Evolutionary conservation across 768 basidiomycete genomes (phyloP).

Genomic region (Termitomyces sp.): DNA sequence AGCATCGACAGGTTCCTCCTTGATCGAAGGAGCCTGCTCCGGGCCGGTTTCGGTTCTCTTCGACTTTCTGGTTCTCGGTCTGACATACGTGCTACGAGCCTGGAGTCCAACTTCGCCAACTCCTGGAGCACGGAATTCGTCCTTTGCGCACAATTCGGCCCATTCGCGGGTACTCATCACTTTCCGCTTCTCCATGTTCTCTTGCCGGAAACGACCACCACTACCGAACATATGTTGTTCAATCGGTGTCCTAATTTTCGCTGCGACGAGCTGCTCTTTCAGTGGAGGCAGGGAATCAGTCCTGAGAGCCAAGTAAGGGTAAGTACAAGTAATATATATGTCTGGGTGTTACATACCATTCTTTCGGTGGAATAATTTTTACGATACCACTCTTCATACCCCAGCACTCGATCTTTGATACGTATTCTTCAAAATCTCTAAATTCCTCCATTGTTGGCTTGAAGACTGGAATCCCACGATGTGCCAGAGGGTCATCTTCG

Average conservation of each 20-base stretch:
- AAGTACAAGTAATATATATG: neutral
- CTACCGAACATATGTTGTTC: slow-evolving; percentile 90
- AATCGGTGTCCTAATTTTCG: slow-evolving; percentile 87
- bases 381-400: slow-evolving; percentile 89
- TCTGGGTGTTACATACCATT: slow-evolving; percentile 56
- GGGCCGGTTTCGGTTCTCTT: slow-evolving; percentile 43
- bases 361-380: slow-evolving; percentile 92
- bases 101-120: slow-evolving; percentile 62
- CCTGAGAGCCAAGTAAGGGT: slow-evolving; percentile 36
- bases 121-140: slow-evolving; percentile 74
- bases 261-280: slow-evolving; percentile 60
- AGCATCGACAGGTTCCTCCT: slow-evolving; percentile 45
- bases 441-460: slow-evolving; percentile 92
- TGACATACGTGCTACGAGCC: slow-evolving; percentile 33
- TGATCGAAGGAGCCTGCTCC: slow-evolving; percentile 34
- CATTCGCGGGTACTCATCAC: slow-evolving; percentile 85
- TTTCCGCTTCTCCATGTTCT: slow-evolving; percentile 87
- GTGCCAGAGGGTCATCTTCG: slow-evolving; percentile 74
- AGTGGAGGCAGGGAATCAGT: slow-evolving; percentile 68
- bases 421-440: slow-evolving; percentile 85
- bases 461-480: slow-evolving; percentile 95
- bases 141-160: slow-evolving; percentile 71
- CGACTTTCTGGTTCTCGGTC: slow-evolving; percentile 31
- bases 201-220: slow-evolving; percentile 82
- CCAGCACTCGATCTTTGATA: slow-evolving; percentile 86